These are phyloP conservation scores for Tremellales sp. DNA, from an alignment of 1,284 basidiomycete genomes.

Conservation along the genomic window DNA sequence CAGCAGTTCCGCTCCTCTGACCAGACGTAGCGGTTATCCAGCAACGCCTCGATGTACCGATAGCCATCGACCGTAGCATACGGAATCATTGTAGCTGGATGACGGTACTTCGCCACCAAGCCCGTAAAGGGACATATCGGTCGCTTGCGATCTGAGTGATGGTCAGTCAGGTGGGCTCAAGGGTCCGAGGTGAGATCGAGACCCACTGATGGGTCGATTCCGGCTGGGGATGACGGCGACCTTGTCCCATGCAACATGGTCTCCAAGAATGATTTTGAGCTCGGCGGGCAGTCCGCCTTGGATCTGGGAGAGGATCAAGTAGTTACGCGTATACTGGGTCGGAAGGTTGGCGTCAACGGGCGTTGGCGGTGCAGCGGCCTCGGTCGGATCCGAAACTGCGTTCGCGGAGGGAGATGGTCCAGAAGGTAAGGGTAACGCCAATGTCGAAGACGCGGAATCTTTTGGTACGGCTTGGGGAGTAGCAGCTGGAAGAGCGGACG, in stretches of 20 bases:
- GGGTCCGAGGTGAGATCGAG: neutral
- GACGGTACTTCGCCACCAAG: slow-evolving; percentile 50
- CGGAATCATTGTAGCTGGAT: slow-evolving; percentile 49
- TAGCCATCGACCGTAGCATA: slow-evolving; percentile 50
- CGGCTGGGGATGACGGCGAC: slow-evolving; percentile 46
- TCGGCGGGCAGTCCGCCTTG: slow-evolving; percentile 48
- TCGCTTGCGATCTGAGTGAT: slow-evolving; percentile 27
- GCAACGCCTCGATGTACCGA: slow-evolving; percentile 37
- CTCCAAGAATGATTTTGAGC: slow-evolving; percentile 48
- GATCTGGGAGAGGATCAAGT: slow-evolving; percentile 48
- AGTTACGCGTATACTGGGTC: slow-evolving; percentile 45
- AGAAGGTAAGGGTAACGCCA: too few species aligned
- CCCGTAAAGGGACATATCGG: slow-evolving; percentile 52
- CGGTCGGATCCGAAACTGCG: too few species aligned
- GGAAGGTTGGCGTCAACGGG: slow-evolving; percentile 7
- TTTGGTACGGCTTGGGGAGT: too few species aligned
- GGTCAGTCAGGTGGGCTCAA: slow-evolving; percentile 6
- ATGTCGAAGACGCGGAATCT: too few species aligned
- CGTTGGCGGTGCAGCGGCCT: neutral
- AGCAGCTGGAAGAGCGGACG: too few species aligned
- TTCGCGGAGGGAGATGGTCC: too few species aligned
- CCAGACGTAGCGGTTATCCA: slow-evolving; percentile 34
- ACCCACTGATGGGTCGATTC: slow-evolving; percentile 46
- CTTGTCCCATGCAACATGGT: slow-evolving; percentile 50
- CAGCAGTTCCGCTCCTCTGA: slow-evolving; percentile 28